Conservation (phyloP, 2,329 filamentous ascomycete genomes). For the Rhynchosporium agropyri region DNA sequence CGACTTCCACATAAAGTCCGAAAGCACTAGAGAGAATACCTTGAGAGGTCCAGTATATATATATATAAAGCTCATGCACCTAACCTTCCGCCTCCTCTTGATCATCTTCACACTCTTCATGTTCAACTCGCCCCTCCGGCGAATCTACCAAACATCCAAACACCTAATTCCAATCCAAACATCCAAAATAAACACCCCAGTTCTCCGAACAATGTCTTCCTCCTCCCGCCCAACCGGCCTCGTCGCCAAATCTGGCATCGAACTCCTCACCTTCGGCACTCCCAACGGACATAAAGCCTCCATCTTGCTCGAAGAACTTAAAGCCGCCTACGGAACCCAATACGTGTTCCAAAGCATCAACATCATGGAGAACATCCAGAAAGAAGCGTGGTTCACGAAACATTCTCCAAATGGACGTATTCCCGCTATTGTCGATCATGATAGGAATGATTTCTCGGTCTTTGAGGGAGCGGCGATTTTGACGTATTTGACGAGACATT, state of each 20-base stretch:
- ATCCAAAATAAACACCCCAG: background rate
- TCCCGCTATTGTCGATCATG: conserved; percentile 67
- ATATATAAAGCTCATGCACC: conserved; percentile 16
- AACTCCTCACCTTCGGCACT: conserved; percentile 62
- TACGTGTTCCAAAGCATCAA: conserved; percentile 63
- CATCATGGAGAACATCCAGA: conserved; percentile 65
- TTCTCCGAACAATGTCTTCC: conserved; percentile 33
- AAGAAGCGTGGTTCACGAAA: conserved; percentile 67
- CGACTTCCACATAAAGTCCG: too few species aligned
- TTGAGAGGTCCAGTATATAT: too few species aligned
- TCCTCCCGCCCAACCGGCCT: conserved; percentile 52
- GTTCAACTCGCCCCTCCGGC: conserved; percentile 34
- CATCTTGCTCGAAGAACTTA: conserved; percentile 67
- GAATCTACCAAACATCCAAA: conserved; percentile 35
- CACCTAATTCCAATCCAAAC: conserved; percentile 26
- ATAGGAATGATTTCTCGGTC: conserved; percentile 61
- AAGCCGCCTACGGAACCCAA: conserved; percentile 62
- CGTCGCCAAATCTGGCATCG: conserved; percentile 64
- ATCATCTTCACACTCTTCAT: conserved; percentile 29
- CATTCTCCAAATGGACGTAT: conserved; percentile 67
- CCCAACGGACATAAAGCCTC: conserved; percentile 60
- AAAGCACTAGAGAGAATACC: too few species aligned
- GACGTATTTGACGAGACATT: conserved; percentile 71
- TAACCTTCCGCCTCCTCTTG: conserved; percentile 15
- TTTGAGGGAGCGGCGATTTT: conserved; percentile 79